Evolutionary conservation across 2,329 filamentous ascomycete species (phyloP), one percentile per base, ranked within the genome.

Genomic region (Lecanicillium sp.): DNA sequence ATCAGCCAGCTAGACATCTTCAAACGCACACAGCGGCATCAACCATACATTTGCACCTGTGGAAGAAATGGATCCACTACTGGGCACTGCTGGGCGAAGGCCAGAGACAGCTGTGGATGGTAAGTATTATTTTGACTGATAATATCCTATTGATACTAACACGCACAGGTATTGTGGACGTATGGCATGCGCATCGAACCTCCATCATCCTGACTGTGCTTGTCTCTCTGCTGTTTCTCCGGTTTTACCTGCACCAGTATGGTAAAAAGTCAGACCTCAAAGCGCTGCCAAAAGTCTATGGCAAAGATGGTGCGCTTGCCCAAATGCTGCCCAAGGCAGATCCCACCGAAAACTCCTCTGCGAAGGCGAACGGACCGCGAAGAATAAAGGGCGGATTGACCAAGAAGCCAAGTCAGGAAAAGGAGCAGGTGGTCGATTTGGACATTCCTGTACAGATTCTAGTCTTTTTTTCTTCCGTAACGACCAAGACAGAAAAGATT

Each of bases 381-480:
- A 62, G 69, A 38, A 71, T 73, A 43, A 70, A 71, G 44, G 64
- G 64, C n/a, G 60, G 62, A 8, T 5, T 65, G 18, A 44, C 49
- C 8, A 60, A 53, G 36, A 62, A 57, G 37, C 45, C 54, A 7
- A 25, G 22, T 11, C 48, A 51, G 33, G 47, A 50, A 11, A 42
- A 43, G 11, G 47, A 55, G 15, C 40, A 55, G 14, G 43, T 42
- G 40, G 48, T 46, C 28, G 59, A 60, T 38, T 20, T 64, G 29
- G 50, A 49, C 9, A 57, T 65, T 18, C 71, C 69, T 35, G 71
- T 88, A 39, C 83, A 90, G 55, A 74, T 84, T 3, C 60, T 94
- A 13, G 63, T 95, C 22, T 96, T 95, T 65, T 96, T 84, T 65
- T 90, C 87, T 3, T 94, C 89, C 1, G 68, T 96, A 41, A 94